Evolutionary conservation across 441 rosid species (phyloP).

Genomic region (Pelargonium cotyledonis): DNA sequence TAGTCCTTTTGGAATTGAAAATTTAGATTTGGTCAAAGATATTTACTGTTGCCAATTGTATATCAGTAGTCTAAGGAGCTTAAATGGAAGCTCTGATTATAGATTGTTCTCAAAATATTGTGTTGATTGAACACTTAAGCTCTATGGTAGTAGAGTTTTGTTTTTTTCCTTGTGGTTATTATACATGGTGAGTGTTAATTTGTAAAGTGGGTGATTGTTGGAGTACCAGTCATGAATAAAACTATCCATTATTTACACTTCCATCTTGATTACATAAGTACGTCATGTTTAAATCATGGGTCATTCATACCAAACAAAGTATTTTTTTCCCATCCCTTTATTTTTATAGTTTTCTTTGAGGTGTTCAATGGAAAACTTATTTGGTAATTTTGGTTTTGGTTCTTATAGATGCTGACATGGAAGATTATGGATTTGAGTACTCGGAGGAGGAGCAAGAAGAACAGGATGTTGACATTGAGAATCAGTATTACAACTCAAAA

Average conservation of each 20-base stretch:
- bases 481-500: conserved; percentile 92
- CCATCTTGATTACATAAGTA: neutral
- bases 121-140: neutral
- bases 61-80: neutral
- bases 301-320: neutral
- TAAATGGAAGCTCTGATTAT: neutral
- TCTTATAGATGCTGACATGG: conserved; percentile 90
- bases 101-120: neutral
- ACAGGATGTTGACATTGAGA: conserved; percentile 94
- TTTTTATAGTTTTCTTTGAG: neutral
- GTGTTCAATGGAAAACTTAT: neutral
- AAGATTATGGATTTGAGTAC: conserved; percentile 94
- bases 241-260: neutral
- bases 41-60: neutral
- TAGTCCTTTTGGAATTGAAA: neutral
- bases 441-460: conserved; percentile 98
- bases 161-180: neutral
- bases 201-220: neutral
- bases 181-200: neutral
- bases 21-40: neutral
- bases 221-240: neutral
- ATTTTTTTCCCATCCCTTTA: neutral
- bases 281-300: neutral
- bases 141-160: no score
- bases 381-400: neutral